Percentiles rank a stretch among this genome's conserved stretches.
Evolutionary conservation across 805 yeast genomes (phyloP).

Genomic region (Spathaspora hagerdaliae): DNA sequence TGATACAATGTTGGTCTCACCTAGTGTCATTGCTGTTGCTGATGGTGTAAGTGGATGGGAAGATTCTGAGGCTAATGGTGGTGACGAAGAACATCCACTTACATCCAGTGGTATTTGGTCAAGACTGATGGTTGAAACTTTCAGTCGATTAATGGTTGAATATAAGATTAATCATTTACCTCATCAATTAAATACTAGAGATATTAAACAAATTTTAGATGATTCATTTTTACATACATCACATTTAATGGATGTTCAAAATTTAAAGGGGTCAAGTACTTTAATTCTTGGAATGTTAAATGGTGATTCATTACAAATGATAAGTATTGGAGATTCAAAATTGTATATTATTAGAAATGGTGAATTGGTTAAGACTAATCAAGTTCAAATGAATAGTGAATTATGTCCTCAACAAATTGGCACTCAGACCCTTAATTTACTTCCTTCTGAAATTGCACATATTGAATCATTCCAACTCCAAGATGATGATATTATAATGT

Average conservation of each 20-base stretch:
- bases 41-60: slow-evolving; percentile 60
- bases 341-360: slow-evolving; percentile 46
- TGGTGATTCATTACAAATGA: slow-evolving; percentile 42
- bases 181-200: slow-evolving; percentile 36
- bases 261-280: slow-evolving; percentile 47
- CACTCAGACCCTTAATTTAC: slow-evolving; percentile 38
- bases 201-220: slow-evolving; percentile 42
- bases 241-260: slow-evolving; percentile 47
- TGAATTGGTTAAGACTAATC: slow-evolving; percentile 37
- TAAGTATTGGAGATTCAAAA: slow-evolving; percentile 52
- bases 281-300: slow-evolving; percentile 44
- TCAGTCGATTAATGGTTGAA: slow-evolving; percentile 43
- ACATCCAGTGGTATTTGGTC: slow-evolving; percentile 51
- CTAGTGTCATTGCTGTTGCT: slow-evolving; percentile 50
- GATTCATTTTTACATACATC: slow-evolving; percentile 46
- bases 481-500: slow-evolving; percentile 39
- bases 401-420: slow-evolving; percentile 56
- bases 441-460: slow-evolving; percentile 44
- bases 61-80: slow-evolving; percentile 15
- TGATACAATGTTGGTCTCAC: slow-evolving; percentile 54
- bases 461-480: slow-evolving; percentile 35
- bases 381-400: slow-evolving; percentile 42
- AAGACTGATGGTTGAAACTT: slow-evolving; percentile 48
- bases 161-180: slow-evolving; percentile 37
- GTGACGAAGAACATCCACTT: slow-evolving; percentile 16